Evolutionary conservation across 2,329 filamentous ascomycete species (phyloP), one percentile per base, ranked within the genome.

Genomic region (Colletotrichum musae): DNA sequence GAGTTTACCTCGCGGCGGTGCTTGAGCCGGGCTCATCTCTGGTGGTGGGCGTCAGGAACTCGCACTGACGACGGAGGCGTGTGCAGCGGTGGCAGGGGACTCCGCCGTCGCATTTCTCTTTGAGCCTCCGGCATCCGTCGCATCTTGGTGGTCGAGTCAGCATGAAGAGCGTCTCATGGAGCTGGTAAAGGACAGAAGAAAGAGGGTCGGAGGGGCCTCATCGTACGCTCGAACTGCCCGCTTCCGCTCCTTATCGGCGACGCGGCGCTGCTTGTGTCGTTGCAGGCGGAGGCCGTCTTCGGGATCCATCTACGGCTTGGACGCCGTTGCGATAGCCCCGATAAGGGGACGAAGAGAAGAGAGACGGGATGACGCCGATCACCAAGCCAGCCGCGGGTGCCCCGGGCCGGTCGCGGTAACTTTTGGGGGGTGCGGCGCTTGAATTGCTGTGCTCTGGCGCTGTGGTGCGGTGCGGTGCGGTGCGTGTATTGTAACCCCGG

Each of bases 31-130:
- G 76, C 26, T 73, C 75, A 68, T 78, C 77, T 68, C 74, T 72
- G 39, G 73, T 77, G 28, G 75, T 72, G 21, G 76, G 80, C 10
- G 80, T 77, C 24, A 79, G 80, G 71, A 87, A 87, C 67, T 84
- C 80, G 75, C 86, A 88, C 72, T 83, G 82, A 51, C 86, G 82
- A 68, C 82, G 82, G 72, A 87, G 83, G 68, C 84, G 84, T 65
- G 83, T 79, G 73, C 86, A 88, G 63, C 86, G 79, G 54, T 84
- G 83, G 73, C 86, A 88, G 2, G 86, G 86, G 18, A 86, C 80
- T 58, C 86, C 86, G 54, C 86, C 86, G 72, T 88, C 85, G 73
- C 86, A 88, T 77, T 87, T 87, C 75, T 88, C 86, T 74, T 88
- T 88, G 66, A 86, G 81, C 70, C 85, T 81, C 68, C 86, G 85